These are phyloP conservation scores for Primulina huaijiensis DNA, from an alignment of 257 asterid genomes.

Conservation along the genomic window DNA sequence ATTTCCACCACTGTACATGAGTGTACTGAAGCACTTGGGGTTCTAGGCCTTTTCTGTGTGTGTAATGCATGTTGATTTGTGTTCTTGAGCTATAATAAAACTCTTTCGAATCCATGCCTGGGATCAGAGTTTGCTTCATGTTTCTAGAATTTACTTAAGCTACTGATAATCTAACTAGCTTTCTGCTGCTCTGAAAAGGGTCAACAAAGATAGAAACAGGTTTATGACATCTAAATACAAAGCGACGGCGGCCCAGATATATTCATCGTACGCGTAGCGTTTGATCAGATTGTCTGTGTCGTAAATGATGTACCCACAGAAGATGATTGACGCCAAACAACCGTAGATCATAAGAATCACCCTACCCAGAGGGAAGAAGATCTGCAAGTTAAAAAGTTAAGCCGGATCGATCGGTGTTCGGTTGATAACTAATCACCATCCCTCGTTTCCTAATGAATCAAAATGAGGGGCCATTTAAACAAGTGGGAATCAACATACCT, in stretches of 20 bases:
- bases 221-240: conserved; percentile 57
- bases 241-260: conserved; percentile 50
- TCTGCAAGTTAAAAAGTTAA: conserved; percentile 27
- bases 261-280: conserved; percentile 49
- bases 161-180: neutral
- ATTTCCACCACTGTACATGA: conserved; percentile 21
- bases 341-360: conserved; percentile 44
- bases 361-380: conserved; percentile 48
- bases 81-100: no score
- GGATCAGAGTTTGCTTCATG: no score
- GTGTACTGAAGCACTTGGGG: conserved; percentile 16
- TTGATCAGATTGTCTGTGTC: conserved; percentile 63
- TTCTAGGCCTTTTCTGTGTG: conserved; percentile 31
- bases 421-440: no score
- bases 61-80: conserved; percentile 25
- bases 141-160: no score
- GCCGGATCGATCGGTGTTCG: no score
- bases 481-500: conserved; percentile 29
- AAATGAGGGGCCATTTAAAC: neutral
- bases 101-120: no score
- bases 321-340: conserved; percentile 44
- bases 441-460: neutral
- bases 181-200: conserved; percentile 40
- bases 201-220: conserved; percentile 41
- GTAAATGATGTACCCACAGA: conserved; percentile 53